A percentile compares a stretch with the other conserved stretches of the same genome.
Conservation (phyloP, 140 eudicot species). For the Senecio squalidus region DNA sequence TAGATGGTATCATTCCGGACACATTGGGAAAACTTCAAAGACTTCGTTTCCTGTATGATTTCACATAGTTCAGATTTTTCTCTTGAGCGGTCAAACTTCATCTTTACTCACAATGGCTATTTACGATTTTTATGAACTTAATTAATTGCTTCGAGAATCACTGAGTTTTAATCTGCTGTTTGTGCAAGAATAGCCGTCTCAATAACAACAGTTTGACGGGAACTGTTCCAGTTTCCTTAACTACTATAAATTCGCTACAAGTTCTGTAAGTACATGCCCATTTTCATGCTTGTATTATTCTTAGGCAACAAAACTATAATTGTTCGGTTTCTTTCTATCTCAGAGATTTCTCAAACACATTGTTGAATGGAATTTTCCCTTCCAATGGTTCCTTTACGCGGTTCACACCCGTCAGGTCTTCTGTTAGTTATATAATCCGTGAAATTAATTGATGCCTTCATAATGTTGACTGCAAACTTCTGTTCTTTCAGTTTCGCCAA, state of each 20-base stretch:
- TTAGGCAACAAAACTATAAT: neutral
- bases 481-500: constrained; percentile 59
- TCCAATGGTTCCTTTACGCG: constrained; percentile 66
- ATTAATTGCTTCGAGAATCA: no score
- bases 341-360: constrained; percentile 84
- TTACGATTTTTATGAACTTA: no score
- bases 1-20: constrained; percentile 59
- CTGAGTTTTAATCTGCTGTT: constrained; percentile 25
- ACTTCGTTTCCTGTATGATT: constrained; percentile 71
- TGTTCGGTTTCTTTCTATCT: neutral
- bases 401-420: constrained; percentile 76
- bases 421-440: no score
- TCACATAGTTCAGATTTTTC: constrained; percentile 6
- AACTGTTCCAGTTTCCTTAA: constrained; percentile 52
- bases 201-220: no score
- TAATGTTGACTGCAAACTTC: constrained; percentile 12
- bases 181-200: constrained; percentile 63
- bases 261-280: constrained; percentile 63
- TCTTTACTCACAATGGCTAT: no score
- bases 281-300: neutral
- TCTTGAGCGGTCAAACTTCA: no score
- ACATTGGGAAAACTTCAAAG: constrained; percentile 62
- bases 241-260: constrained; percentile 43
- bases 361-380: constrained; percentile 50
- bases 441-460: no score